Evolutionary conservation across 2,329 filamentous ascomycete species (phyloP).

Genomic region (Apiospora saccharicola): DNA sequence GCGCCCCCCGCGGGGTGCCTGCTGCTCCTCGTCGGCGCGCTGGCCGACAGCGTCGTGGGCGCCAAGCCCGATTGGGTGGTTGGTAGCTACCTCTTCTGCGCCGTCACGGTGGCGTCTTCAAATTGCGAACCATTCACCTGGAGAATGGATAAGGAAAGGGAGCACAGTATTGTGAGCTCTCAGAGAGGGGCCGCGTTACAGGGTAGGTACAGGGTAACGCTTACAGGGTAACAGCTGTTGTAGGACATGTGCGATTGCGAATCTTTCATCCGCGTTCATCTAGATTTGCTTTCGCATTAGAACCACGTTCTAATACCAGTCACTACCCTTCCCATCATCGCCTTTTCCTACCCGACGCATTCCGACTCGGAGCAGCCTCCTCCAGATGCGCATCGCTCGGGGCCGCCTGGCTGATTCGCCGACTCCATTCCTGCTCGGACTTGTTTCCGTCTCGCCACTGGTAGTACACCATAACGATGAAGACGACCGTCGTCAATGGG

Average conservation of each 20-base stretch:
- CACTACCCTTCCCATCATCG: neutral
- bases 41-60: conserved; percentile 46
- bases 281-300: too few species aligned
- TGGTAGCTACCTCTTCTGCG: conserved; percentile 43
- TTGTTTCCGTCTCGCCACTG: conserved; percentile 24
- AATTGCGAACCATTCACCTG: too few species aligned
- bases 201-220: too few species aligned
- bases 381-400: conserved; percentile 2
- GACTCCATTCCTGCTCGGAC: conserved; percentile 24
- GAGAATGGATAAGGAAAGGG: too few species aligned
- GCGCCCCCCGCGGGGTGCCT: conserved; percentile 34
- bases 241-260: too few species aligned
- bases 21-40: conserved; percentile 46
- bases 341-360: neutral
- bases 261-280: too few species aligned
- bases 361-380: neutral
- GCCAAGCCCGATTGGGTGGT: conserved; percentile 44
- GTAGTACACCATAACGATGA: conserved; percentile 27
- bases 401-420: neutral
- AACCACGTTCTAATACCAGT: too few species aligned
- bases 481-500: conserved; percentile 24
- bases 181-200: too few species aligned
- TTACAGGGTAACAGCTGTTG: too few species aligned
- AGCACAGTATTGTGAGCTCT: too few species aligned
- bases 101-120: conserved; percentile 46